phyloP scores from a whole-genome alignment of 768 basidiomycete species.

The Podaxis sp. region DNA sequence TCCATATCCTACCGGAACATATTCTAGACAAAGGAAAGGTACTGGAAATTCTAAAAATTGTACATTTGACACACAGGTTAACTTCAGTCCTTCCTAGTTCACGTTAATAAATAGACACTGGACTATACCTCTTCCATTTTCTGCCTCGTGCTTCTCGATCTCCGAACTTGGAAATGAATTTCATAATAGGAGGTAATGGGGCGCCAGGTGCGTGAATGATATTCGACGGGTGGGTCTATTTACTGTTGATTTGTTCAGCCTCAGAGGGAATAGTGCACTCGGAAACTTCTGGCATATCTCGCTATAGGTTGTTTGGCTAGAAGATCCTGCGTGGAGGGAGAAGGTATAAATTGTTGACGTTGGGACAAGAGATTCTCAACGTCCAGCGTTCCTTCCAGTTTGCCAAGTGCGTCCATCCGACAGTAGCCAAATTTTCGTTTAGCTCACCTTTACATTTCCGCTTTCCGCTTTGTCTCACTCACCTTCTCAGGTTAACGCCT shows the following conservation, averaged over 20 bases:
- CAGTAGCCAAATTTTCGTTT: not conserved
- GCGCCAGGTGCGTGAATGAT: not conserved
- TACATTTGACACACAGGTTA: not conserved
- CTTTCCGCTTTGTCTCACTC: not conserved
- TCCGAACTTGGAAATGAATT: not conserved
- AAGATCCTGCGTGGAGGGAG: not conserved
- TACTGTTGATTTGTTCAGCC: not conserved
- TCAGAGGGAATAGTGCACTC: not conserved
- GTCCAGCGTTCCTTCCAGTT: not conserved
- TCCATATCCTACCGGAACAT: not conserved
- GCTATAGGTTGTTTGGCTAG: not conserved
- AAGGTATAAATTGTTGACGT: not conserved
- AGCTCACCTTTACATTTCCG: not conserved
- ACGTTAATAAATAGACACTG: not conserved
- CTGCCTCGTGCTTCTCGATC: not conserved
- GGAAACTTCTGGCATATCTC: not conserved
- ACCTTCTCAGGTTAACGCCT: not conserved
- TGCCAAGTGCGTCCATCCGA: not conserved
- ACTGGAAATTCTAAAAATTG: not conserved
- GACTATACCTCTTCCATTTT: not conserved
- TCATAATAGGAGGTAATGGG: not conserved
- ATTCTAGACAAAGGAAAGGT: not conserved
- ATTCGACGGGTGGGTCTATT: not conserved
- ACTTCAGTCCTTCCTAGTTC: not conserved
- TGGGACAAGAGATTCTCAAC: not conserved